Evolutionary conservation across 2,329 filamentous ascomycete species (phyloP).

Genomic region (Eutypella sp.): DNA sequence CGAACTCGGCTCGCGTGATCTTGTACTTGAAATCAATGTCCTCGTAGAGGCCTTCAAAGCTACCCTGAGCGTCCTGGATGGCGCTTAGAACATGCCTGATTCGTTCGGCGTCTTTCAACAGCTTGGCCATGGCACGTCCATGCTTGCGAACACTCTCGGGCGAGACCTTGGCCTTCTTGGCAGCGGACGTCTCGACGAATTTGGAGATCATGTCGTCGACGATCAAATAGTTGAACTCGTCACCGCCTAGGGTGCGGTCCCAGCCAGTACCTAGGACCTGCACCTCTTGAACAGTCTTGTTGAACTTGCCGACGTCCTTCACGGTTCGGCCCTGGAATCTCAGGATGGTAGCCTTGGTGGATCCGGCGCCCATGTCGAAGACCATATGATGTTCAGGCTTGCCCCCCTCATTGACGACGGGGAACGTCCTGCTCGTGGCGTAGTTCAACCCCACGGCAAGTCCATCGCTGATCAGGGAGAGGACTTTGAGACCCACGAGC

Average conservation of each 20-base stretch:
- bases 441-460: slow-evolving; percentile 93
- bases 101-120: slow-evolving; percentile 89
- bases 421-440: slow-evolving; percentile 85
- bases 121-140: slow-evolving; percentile 79
- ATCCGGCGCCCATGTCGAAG: slow-evolving; percentile 97
- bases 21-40: slow-evolving; percentile 94
- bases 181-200: slow-evolving; percentile 66
- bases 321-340: slow-evolving; percentile 84
- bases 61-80: slow-evolving; percentile 74
- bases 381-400: slow-evolving; percentile 90
- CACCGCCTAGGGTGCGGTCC: slow-evolving; percentile 86
- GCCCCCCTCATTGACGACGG: slow-evolving; percentile 72
- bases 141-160: slow-evolving; percentile 63
- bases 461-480: slow-evolving; percentile 82
- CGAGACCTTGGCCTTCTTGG: slow-evolving; percentile 60
- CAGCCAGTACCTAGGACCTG: slow-evolving; percentile 80
- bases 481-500: slow-evolving; percentile 79
- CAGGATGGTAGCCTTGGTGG: slow-evolving; percentile 82
- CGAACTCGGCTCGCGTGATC: slow-evolving; percentile 73
- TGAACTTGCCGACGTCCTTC: slow-evolving; percentile 88
- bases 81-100: slow-evolving; percentile 87
- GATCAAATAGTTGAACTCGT: slow-evolving; percentile 81
- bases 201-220: slow-evolving; percentile 82
- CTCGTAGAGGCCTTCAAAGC: slow-evolving; percentile 85
- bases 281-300: slow-evolving; percentile 97